Evolutionary conservation across 306 rosid genomes (phyloP), one percentile per base, ranked within the genome.

Genomic region (Canavalia ensiformis): DNA sequence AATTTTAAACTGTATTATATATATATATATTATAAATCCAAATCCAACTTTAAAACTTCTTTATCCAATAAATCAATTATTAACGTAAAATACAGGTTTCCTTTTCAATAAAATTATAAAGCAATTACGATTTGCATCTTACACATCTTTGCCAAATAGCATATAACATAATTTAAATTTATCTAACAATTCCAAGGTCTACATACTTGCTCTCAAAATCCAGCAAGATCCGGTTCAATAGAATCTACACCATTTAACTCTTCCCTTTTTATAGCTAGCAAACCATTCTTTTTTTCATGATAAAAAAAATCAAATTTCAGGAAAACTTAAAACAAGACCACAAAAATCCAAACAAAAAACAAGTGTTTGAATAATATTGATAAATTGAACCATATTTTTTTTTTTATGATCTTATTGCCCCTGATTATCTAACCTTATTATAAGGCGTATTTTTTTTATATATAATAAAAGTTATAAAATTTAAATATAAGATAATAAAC

Each of bases 161-260:
- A 52, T 3, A 2, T 57, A 71, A 75, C 55, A 65, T 37, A 46
- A 47, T 72, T 46, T 13, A 66, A 86, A 66, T 33, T 63, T 55
- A 39, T 50, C 59, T 9, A 75, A 42, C 11, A 64, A 71, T 66
- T 58, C 82, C 28, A 18, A 68, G 6, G 80, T 34, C 77, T 66
- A 42, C 33, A 71, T 89, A 93, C 99, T 98, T 93, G 94, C 75
- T 96, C 97, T 10, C 90, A 92, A 72, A 96, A 96, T 72, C 97
- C 97, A 90, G 89, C 88, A 54, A 97, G 92, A 88, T 96, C 99
- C 46, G 97, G 91, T 79, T 92, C 98, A 4, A 79, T 58, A 72
- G 92, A 81, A 79, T 92, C 99, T 7, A 83, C 77, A 72, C 47
- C 70, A 75, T 78, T 84, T 58, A 84, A 84, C 37, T 91, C 99